Evolutionary conservation across 768 basidiomycete species (phyloP), one percentile per base, ranked within the genome.

Genomic region (Amanita phalloides): DNA sequence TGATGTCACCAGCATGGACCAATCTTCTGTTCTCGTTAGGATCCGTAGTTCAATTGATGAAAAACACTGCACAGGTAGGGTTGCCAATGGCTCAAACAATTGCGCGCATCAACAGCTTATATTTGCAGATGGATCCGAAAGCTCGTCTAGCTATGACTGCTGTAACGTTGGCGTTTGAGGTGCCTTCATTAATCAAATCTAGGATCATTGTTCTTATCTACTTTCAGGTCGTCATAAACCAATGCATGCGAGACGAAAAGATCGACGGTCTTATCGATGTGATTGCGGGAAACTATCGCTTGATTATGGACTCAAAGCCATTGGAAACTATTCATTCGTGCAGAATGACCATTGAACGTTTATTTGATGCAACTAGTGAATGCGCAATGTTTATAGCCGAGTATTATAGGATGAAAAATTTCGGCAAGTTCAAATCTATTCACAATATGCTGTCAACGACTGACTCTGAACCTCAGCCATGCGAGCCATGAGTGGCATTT

Each of bases 271-370:
- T 55, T 13, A 42, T 49, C 23, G 54, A 45, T 6, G 38, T 8
- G n/a, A 52, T 55, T n/a, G 48, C 47, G 6, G 50, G 13, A 23
- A 30, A 53, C 4, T 55, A 55, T 32, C 30, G 37, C 23, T 25
- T 51, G 10, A 53, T 55, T 11, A 9, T 51, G 35, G 54, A 55
- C 17, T 39, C 44, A 3, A 25, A 35, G 11, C 54, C 50, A 1
- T 37, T 54, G 38, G 48, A 51, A 25, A 52, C 10, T n/a, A 51
- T 55, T 30, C 13, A 25, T 10, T 51, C 54, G 14, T 55, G 53
- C 39, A 42, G 45, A 30, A 28, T 33, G 23, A 45, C 50, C 3
- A 11, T 49, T 23, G 49, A 45, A 21, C 49, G 54, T 13, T 33
- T 55, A n/a, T 32, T 55, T 10, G 33, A 45, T 23, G 25, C 39